These are phyloP conservation scores for Vitis vinifera DNA, from an alignment of 164 flowering plant species.

Conservation along the genomic window ASM3070453v1 NC_081822.1:668501-669000, in stretches of 20 bases:
- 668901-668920: constrained; percentile 42
- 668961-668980: constrained; percentile 60
- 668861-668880: constrained; percentile 56
- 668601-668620: too few species aligned
- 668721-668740: background rate
- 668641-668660: too few species aligned
- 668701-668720: constrained; percentile 15
- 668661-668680: constrained; percentile 19
- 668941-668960: constrained; percentile 35
- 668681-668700: constrained; percentile 42
- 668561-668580: too few species aligned
- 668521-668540: too few species aligned
- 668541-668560: too few species aligned
- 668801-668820: constrained; percentile 27
- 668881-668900: constrained; percentile 42
- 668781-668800: constrained; percentile 45
- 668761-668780: constrained; percentile 35
- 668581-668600: too few species aligned
- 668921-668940: constrained; percentile 20
- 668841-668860: constrained; percentile 28
- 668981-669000: constrained; percentile 58
- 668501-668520: too few species aligned
- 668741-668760: background rate
- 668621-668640: too few species aligned
- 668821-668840: constrained; percentile 30